Conservation (phyloP, 2,329 filamentous ascomycete genomes). For the Didymella exigua region DNA sequence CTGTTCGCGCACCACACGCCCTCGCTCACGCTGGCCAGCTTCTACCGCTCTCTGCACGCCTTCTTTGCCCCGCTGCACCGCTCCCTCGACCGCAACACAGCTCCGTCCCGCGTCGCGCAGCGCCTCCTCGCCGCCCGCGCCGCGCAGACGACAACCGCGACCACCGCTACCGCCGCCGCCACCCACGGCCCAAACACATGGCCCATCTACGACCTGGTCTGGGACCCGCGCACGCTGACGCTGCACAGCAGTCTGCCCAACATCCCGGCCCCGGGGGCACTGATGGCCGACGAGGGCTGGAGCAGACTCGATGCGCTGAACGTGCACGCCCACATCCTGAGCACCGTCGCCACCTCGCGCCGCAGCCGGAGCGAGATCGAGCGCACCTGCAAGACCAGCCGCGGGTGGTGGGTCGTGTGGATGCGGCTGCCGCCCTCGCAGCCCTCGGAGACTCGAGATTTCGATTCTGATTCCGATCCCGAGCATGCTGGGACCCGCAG, state of each 20-base stretch:
- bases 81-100: constrained; percentile 52
- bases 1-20: constrained; percentile 69
- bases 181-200: constrained; percentile 36
- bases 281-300: constrained; percentile 52
- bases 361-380: constrained; percentile 56
- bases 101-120: constrained; percentile 48
- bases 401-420: constrained; percentile 73
- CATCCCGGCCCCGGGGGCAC: constrained; percentile 61
- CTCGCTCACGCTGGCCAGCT: constrained; percentile 53
- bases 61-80: constrained; percentile 58
- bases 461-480: neutral
- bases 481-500: neutral
- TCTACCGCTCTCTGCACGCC: constrained; percentile 58
- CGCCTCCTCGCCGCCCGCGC: constrained; percentile 49
- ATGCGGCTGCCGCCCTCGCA: constrained; percentile 55
- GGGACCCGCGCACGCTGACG: constrained; percentile 63
- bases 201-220: constrained; percentile 65
- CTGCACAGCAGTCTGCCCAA: constrained; percentile 68
- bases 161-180: constrained; percentile 37
- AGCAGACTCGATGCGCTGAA: constrained; percentile 65
- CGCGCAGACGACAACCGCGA: constrained; percentile 45
- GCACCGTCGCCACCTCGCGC: constrained; percentile 60
- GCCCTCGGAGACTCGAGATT: neutral
- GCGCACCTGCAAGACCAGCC: constrained; percentile 65
- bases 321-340: constrained; percentile 65